A percentile compares a stretch with the other conserved stretches of the same genome.
These are phyloP conservation scores for Periconia digitata DNA, from an alignment of 2,329 filamentous ascomycete species.

Conservation along the genomic window DNA sequence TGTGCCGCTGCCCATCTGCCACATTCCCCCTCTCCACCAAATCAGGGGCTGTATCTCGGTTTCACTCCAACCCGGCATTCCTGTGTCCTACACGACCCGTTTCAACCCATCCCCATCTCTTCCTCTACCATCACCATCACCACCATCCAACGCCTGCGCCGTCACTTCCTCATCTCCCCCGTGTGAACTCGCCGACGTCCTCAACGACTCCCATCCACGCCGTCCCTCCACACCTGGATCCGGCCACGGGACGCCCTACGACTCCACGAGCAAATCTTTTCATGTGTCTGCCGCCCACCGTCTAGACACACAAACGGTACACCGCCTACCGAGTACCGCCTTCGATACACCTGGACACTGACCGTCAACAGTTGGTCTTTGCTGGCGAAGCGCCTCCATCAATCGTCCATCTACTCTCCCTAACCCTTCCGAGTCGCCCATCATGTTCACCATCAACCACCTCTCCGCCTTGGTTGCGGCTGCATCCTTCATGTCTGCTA, in stretches of 20 bases:
- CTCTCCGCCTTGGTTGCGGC: slow-evolving; percentile 35
- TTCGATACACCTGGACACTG: slow-evolving; percentile 16
- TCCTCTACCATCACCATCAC: not conserved
- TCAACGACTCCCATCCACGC: slow-evolving; percentile 9
- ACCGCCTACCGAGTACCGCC: slow-evolving; percentile 8
- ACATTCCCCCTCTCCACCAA: slow-evolving; percentile 32
- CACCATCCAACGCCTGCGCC: not conserved
- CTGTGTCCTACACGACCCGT: slow-evolving; percentile 38
- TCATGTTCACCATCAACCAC: slow-evolving; percentile 38
- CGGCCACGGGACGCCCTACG: slow-evolving; percentile 8
- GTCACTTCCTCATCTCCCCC: no score
- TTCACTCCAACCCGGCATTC: slow-evolving; percentile 42
- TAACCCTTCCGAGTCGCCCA: slow-evolving; percentile 11
- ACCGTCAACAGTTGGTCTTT: slow-evolving; percentile 23
- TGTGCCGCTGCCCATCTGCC: slow-evolving; percentile 12
- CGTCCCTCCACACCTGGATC: slow-evolving; percentile 1
- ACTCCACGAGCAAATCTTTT: slow-evolving; percentile 17
- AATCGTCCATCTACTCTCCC: slow-evolving; percentile 7
- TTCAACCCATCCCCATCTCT: slow-evolving; percentile 26
- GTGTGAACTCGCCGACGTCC: slow-evolving; percentile 17
- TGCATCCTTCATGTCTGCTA: slow-evolving; percentile 31
- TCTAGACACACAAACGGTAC: slow-evolving; percentile 30
- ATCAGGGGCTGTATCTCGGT: slow-evolving; percentile 35
- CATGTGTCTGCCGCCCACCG: slow-evolving; percentile 22
- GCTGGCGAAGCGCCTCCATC: slow-evolving; percentile 21